These are phyloP conservation scores for Corymbia calophylla DNA, from an alignment of 441 rosid genomes.

Conservation along the genomic window DNA sequence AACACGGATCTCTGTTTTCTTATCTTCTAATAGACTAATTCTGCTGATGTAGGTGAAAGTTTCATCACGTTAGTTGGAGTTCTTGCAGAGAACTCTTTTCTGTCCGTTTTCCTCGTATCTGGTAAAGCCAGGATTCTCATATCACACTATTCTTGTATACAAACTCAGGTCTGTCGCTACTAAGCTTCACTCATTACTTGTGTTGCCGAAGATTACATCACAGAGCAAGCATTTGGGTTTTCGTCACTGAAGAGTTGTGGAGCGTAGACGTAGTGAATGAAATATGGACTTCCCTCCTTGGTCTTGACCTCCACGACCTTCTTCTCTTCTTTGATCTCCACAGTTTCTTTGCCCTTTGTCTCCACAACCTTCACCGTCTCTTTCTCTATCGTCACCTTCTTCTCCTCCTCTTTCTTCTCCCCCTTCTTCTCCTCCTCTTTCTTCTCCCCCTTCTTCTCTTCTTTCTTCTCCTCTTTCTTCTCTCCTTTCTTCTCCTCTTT, in stretches of 20 bases:
- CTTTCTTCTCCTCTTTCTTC: neutral
- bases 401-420: neutral
- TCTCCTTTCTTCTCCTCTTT: slow-evolving; percentile 10
- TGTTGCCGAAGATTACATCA: slow-evolving; percentile 11
- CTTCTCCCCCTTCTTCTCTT: slow-evolving; percentile 1
- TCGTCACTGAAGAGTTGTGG: slow-evolving; percentile 57
- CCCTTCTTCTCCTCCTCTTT: slow-evolving; percentile 7
- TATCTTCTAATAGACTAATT: neutral
- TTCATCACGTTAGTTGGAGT: neutral
- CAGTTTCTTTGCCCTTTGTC: slow-evolving; percentile 9
- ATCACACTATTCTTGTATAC: neutral
- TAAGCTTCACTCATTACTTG: neutral
- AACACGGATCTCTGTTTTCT: neutral
- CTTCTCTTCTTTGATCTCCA: slow-evolving; percentile 21
- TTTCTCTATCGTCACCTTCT: neutral
- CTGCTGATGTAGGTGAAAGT: neutral
- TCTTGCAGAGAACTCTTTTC: neutral
- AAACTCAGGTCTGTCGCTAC: neutral
- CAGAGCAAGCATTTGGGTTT: slow-evolving; percentile 46
- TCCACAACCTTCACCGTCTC: slow-evolving; percentile 13
- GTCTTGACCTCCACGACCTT: slow-evolving; percentile 21
- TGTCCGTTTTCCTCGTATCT: neutral
- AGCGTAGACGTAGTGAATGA: slow-evolving; percentile 46
- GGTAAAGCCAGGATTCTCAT: neutral
- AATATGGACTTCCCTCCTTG: slow-evolving; percentile 34